A percentile compares a stretch with the other conserved stretches of the same genome.
Evolutionary conservation across 805 yeast species (phyloP).

Genomic region (Komagataella phaffii): DNA sequence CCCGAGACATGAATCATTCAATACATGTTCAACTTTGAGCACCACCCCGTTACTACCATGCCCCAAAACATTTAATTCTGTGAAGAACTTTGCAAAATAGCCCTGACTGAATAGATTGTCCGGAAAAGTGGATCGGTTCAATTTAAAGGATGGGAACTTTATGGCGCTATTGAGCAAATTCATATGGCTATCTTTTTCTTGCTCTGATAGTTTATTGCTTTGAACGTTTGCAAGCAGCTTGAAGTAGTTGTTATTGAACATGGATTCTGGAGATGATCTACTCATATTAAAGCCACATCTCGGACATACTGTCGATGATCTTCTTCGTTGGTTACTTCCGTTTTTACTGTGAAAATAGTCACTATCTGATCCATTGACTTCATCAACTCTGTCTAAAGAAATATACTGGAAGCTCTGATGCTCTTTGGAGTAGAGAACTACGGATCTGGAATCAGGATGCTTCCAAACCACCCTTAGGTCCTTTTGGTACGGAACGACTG

Average conservation of each 20-base stretch:
- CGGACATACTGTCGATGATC: background rate
- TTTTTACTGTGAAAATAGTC: background rate
- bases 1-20: slow-evolving; percentile 62
- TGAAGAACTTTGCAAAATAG: slow-evolving; percentile 64
- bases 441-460: background rate
- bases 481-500: background rate
- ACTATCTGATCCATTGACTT: background rate
- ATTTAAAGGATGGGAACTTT: background rate
- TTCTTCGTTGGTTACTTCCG: background rate
- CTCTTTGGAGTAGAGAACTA: background rate
- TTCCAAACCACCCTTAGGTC: background rate
- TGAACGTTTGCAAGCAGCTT: background rate
- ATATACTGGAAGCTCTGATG: background rate
- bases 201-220: background rate
- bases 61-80: slow-evolving; percentile 47
- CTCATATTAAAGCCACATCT: background rate
- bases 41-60: slow-evolving; percentile 82
- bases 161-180: background rate
- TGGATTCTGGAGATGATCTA: background rate
- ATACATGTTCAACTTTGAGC: slow-evolving; percentile 68
- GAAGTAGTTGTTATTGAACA: background rate
- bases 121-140: background rate
- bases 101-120: slow-evolving; percentile 62
- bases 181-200: background rate
- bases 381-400: background rate